phyloP scores from a whole-genome alignment of 2,329 filamentous ascomycete species.

The Trichoderma harzianum region DNA sequence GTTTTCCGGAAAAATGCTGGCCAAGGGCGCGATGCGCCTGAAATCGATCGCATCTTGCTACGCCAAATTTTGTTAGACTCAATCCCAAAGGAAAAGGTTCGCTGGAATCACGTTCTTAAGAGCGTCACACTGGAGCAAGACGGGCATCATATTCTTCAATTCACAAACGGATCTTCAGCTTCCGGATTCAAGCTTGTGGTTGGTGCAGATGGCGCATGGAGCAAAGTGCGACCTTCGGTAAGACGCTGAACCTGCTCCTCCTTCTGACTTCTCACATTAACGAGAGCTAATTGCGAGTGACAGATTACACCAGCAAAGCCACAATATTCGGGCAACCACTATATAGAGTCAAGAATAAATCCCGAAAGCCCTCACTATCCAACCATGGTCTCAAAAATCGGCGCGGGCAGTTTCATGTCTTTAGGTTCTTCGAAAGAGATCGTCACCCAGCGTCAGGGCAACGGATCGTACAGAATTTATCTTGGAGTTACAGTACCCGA shows the following conservation, averaged over 20 bases:
- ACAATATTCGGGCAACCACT: constrained; percentile 15
- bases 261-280: background rate
- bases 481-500: background rate
- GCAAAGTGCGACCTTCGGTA: constrained; percentile 31
- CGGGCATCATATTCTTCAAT: constrained; percentile 37
- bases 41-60: constrained; percentile 46
- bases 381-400: background rate
- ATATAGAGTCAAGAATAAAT: constrained; percentile 6
- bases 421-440: constrained; percentile 1
- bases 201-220: constrained; percentile 39
- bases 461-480: constrained; percentile 6
- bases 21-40: constrained; percentile 1
- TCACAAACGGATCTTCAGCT: constrained; percentile 32
- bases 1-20: constrained; percentile 29
- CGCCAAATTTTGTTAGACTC: constrained; percentile 41
- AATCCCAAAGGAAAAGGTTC: constrained; percentile 38
- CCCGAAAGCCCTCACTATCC: background rate
- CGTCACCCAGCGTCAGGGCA: background rate
- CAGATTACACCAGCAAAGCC: constrained; percentile 27
- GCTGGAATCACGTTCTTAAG: constrained; percentile 35
- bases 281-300: background rate
- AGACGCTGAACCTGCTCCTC: background rate
- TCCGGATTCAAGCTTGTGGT: constrained; percentile 40
- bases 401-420: background rate
- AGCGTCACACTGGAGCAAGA: background rate